These are phyloP conservation scores for Abrus precatorius DNA, from an alignment of 306 rosid genomes.

Conservation along the genomic window DNA sequence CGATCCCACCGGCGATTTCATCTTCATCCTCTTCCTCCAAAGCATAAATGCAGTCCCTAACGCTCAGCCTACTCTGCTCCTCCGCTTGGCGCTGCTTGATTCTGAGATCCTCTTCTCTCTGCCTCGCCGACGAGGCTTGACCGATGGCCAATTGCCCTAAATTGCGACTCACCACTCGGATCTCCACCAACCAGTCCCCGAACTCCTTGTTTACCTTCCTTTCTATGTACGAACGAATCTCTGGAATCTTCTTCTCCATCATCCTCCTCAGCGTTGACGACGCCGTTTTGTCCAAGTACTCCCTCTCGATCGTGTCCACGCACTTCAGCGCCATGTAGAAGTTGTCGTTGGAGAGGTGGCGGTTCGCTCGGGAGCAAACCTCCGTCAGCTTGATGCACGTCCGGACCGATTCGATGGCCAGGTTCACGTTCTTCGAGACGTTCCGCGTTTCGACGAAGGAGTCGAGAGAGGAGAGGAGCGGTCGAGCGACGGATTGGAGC, in stretches of 20 bases:
- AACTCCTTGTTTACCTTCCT: constrained; percentile 91
- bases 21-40: constrained; percentile 93
- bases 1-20: constrained; percentile 58
- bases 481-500: constrained; percentile 84
- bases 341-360: constrained; percentile 69
- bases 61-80: constrained; percentile 97
- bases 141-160: constrained; percentile 94
- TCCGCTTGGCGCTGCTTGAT: constrained; percentile 99
- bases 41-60: constrained; percentile 89
- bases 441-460: constrained; percentile 85
- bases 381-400: constrained; percentile 66
- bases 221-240: constrained; percentile 87
- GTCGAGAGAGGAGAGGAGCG: constrained; percentile 88
- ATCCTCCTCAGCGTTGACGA: constrained; percentile 82
- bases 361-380: constrained; percentile 84
- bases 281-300: constrained; percentile 68
- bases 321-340: constrained; percentile 96
- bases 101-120: constrained; percentile 95
- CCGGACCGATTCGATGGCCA: constrained; percentile 76
- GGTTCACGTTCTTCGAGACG: constrained; percentile 76
- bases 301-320: constrained; percentile 79
- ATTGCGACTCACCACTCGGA: constrained; percentile 91
- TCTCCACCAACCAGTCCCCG: constrained; percentile 97
- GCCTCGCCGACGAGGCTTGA: constrained; percentile 94
- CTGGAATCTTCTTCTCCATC: constrained; percentile 97